Base-by-base conservation (phyloP, 768 basidiomycete genomes). In the Leucosporidium yakuticum region DNA sequence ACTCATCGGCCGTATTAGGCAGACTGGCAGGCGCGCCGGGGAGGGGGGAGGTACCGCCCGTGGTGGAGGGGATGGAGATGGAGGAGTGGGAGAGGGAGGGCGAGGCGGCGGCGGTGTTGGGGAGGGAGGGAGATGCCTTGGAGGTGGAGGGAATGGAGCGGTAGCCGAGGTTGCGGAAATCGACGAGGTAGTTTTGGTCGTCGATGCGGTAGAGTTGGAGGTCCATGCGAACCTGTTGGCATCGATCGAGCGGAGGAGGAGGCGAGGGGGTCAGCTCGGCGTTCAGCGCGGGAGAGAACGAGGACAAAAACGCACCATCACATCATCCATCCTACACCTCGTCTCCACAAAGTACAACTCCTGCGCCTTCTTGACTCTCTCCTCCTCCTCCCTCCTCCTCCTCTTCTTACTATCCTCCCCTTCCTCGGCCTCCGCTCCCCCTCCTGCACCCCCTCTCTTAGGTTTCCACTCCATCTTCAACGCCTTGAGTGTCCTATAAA, bases 381-480 rank as follows among this genome's bases (percentile, higher is more conserved):
- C 78, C 23, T 76, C 71, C 62, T 78, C 68, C 74, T 80, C 78
- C 55, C 70, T 17, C 60, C 73, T 12, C 27, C 69, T 63, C n/a
- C 68, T 9, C 65, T 77, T 78, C 73, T 77, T 79, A n/a, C 67
- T 61, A 68, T 77, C 70, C 70, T 70, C 73, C 69, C 77, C 70
- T 68, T 76, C 71, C 23, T 68, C 54, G 0, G 48, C 64, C n/a
- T 12, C 87, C 39, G 3, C 39, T 15, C 39, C 39, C 2, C 39
- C 39, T 1, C 88, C 89, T 57, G 62, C 65, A 12, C 58, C 39
- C 67, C 85, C 85, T 70, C 83, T 84, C 83, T 96, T 96, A 81
- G 89, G 86, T 78, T 90, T 90, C 96, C 96, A 99, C 79, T 99
- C 91, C 91, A 98, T 95, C 21, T 88, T 90, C 25, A 97, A 82